Base-by-base conservation (phyloP, 108 stramenopile species). In the Nitzschia sp. region DNA sequence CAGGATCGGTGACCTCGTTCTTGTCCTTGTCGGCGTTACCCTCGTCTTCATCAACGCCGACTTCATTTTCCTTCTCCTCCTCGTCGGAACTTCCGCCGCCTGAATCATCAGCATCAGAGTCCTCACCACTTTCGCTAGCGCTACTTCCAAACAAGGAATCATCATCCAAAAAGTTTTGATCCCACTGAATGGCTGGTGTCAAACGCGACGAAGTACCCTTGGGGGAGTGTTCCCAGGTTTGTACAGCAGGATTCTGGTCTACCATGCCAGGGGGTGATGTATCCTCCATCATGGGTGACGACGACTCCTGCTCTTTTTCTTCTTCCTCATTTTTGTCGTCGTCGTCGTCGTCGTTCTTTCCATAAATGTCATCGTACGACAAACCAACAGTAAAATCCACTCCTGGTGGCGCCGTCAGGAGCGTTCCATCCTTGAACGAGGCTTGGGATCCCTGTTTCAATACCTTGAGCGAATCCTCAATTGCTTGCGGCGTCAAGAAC, bases 71-170 rank as follows among this genome's bases (percentile, higher is more conserved):
- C 32, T 8, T 23, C 0, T 65, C 63, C 35, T 82, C 81, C 1
- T 63, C 60, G 8, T 79, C 77, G 0, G 60, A 58, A 0, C 72
- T 72, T 17, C 47, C 58, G 11, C 57, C 73, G 0, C 46, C 48
- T 53, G 48, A 68, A 25, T 63, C 54, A 44, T 66, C 63, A 30
- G 45, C 61, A 16, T 75, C 72, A 4, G 60, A 74, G 38, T 71
- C 73, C 34, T 54, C 69, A 13, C 56, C 64, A 46, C 38, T 63
- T 19, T 71, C 73, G 17, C 77, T 64, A 21, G 71, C 79, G 30
- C 78, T 82, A 35, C 76, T 75, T 17, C 85, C 88, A 73, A 92
- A 92, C n/a, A 92, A 72, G 8, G 91, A 92, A 77, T 92, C 91
- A 50, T 92, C 88, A 56, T 92, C 91, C 64, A 92, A 70, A 63